phyloP scores from a whole-genome alignment of 805 yeast genomes.

The Peterozyma toletana region DNA sequence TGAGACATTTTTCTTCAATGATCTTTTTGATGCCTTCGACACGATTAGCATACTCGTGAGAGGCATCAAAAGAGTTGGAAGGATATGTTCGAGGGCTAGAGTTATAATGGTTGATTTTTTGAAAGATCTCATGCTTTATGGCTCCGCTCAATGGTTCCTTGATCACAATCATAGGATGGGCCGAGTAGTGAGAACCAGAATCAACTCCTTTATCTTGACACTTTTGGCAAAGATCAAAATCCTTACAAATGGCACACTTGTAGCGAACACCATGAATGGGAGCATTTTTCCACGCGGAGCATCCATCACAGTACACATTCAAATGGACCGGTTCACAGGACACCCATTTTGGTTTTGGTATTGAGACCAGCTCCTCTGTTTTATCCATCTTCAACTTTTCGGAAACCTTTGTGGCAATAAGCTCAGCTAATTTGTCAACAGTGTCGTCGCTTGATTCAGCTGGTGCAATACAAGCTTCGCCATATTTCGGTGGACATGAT shows the following conservation, averaged over 20 bases:
- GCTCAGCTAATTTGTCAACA: conserved; percentile 4
- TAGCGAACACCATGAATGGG: conserved; percentile 41
- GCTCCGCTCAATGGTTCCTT: conserved; percentile 5
- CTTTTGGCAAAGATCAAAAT: conserved; percentile 44
- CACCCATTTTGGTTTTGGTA: neutral
- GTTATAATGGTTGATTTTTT: neutral
- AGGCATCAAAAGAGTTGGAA: neutral
- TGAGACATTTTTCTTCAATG: conserved; percentile 1
- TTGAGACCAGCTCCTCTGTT: neutral
- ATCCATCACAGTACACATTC: conserved; percentile 23
- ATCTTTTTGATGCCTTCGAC: conserved; percentile 1
- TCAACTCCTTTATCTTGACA: conserved; percentile 24
- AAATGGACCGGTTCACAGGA: conserved; percentile 10
- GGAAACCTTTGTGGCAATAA: conserved; percentile 1
- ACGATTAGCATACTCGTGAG: neutral
- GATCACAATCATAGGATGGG: conserved; percentile 21
- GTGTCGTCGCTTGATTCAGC: neutral
- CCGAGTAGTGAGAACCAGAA: conserved; percentile 10
- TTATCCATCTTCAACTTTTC: conserved; percentile 2
- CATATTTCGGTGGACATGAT: neutral
- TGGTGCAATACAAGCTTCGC: neutral
- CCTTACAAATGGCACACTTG: conserved; percentile 43
- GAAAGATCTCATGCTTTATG: neutral
- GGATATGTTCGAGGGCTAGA: neutral
- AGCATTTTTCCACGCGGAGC: conserved; percentile 10